Evolutionary conservation across 306 rosid genomes (phyloP).

Genomic region (Vigna angularis): DNA sequence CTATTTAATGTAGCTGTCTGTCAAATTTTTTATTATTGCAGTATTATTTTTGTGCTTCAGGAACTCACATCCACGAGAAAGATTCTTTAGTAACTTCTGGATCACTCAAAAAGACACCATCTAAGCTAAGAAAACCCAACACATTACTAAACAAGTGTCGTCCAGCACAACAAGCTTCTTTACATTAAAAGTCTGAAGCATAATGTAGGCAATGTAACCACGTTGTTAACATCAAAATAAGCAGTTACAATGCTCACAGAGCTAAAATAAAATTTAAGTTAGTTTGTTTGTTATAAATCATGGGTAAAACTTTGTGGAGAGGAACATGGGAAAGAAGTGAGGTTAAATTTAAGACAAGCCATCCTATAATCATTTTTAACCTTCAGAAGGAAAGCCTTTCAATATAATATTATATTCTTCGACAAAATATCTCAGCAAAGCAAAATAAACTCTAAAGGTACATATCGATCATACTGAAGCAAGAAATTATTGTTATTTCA

Average conservation of each 20-base stretch:
- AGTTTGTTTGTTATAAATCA: neutral
- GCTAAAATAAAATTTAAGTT: neutral
- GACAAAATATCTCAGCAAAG: slow-evolving; percentile 16
- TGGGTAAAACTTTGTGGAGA: neutral
- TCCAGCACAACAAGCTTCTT: slow-evolving; percentile 18
- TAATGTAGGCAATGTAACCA: no score
- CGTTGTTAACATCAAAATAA: neutral
- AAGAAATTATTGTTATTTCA: slow-evolving; percentile 5
- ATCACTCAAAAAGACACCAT: slow-evolving; percentile 37
- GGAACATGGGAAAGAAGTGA: neutral
- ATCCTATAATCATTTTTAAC: neutral
- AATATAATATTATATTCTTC: neutral
- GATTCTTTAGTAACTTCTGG: slow-evolving; percentile 26
- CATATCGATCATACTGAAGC: slow-evolving; percentile 20
- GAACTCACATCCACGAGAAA: slow-evolving; percentile 28
- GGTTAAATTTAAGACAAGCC: slow-evolving; percentile 16
- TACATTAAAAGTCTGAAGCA: slow-evolving; percentile 21
- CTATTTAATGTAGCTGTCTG: slow-evolving; percentile 44
- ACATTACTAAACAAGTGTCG: neutral
- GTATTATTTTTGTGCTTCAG: slow-evolving; percentile 19
- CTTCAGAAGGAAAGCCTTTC: slow-evolving; percentile 12
- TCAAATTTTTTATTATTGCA: slow-evolving; percentile 39
- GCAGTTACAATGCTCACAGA: neutral
- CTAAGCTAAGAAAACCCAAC: slow-evolving; percentile 31
- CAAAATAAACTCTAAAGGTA: slow-evolving; percentile 15